Base-by-base conservation (phyloP, 306 rosid species). In the Prinsepia uniflora region DNA sequence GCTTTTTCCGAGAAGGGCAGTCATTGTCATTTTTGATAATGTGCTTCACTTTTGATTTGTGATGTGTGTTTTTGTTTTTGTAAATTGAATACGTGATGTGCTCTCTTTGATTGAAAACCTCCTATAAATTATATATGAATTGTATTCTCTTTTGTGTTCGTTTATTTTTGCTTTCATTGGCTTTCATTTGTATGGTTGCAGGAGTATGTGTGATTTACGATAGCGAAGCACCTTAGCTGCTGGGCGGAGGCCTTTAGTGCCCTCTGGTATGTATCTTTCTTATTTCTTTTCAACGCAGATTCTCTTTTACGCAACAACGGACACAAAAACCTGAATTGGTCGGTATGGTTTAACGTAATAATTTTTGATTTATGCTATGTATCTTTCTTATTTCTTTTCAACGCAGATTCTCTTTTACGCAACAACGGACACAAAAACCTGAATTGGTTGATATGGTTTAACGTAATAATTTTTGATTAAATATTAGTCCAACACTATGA, bases 251-350 rank as follows among this genome's bases (percentile, higher is more conserved):
- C 14, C 67, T 63, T 18, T 80, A 81, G 58, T 80, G 86, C 75
- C 77, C 74, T 45, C 90, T 67, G 90, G 89, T 86, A 86, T 74
- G 94, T 76, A 83, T 80, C 78, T 87, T 80, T 55, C 76, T n/a
- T 69, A 43, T 13, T 22, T 64, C 65, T 6, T 19, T 71, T 52
- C 70, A 48, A 48, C 53, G 10, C 44, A 40, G 10, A 8, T 47
- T 34, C 13, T 56, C 39, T 13, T 41, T 44, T 41, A 39, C 15
- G 8, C 7, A 8, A 7, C 14, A 50, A 24, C 42, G 17, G 3
- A 22, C 7, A 6, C 0, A 53, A 67, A 45, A 45, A 13, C 47
- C 42, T 10, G 11, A 15, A 6, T 50, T 50, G 55, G 15, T 8
- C 55, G 0, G 6, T 50, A 14, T 50, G 58, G 22, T 11, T 46